Percentiles rank a stretch among this genome's conserved stretches.
Evolutionary conservation across 805 yeast species (phyloP).

Genomic region (Sugiyamaella smithiae): DNA sequence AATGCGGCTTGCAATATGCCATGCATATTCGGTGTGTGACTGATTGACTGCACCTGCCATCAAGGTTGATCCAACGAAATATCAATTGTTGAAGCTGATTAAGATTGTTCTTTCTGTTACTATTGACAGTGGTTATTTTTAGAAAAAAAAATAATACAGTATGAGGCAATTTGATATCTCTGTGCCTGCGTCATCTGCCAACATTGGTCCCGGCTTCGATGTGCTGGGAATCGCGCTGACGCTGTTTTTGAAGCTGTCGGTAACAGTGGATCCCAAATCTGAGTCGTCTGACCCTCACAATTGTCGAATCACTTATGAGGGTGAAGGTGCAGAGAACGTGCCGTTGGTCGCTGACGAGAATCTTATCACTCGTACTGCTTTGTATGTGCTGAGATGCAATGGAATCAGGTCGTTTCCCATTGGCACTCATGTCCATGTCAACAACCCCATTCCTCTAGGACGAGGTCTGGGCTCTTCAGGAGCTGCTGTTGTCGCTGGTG

Average conservation of each 20-base stretch:
- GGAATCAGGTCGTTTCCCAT: conserved; percentile 71
- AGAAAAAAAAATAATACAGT: no score
- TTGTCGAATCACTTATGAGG: conserved; percentile 66
- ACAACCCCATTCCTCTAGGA: conserved; percentile 92
- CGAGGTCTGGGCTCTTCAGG: conserved; percentile 97
- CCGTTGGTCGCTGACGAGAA: conserved; percentile 77
- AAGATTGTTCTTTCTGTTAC: no score
- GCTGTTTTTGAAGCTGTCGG: conserved; percentile 67
- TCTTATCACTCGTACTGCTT: conserved; percentile 87
- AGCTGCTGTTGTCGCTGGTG: conserved; percentile 98
- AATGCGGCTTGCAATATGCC: not conserved
- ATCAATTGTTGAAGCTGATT: no score
- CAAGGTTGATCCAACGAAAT: no score
- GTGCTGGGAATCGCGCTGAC: conserved; percentile 90
- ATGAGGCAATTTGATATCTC: conserved; percentile 53
- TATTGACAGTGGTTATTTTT: no score
- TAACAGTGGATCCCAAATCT: conserved; percentile 51
- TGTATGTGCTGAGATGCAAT: conserved; percentile 85
- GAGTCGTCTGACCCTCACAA: conserved; percentile 59
- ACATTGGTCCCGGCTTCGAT: conserved; percentile 98
- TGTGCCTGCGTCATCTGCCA: conserved; percentile 97
- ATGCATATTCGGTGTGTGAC: not conserved
- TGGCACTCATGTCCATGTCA: conserved; percentile 77
- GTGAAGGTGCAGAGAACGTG: conserved; percentile 76
- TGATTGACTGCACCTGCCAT: no score